Percentiles rank a stretch among this genome's conserved stretches.
Conservation (phyloP, 2,329 filamentous ascomycete genomes). For the Paecilomyces niveus region DNA sequence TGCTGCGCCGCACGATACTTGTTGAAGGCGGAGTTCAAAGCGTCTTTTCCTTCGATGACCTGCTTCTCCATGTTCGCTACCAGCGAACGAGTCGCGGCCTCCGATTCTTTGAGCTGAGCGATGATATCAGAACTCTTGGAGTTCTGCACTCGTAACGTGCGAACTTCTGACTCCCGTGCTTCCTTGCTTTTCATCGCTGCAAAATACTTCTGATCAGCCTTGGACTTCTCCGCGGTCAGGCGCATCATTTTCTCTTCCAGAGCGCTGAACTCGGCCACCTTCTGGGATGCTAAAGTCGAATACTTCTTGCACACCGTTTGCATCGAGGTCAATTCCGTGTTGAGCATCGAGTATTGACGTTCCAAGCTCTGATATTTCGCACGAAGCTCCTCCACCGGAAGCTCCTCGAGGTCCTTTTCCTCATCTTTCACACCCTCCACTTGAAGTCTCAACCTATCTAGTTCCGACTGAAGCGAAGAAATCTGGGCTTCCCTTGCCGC, state of each 20-base stretch:
- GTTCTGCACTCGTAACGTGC: conserved; percentile 73
- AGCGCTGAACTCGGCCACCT: conserved; percentile 67
- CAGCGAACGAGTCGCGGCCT: conserved; percentile 67
- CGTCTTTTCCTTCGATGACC: conserved; percentile 71
- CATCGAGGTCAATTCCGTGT: conserved; percentile 80
- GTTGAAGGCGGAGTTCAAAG: conserved; percentile 60
- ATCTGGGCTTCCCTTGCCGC: conserved; percentile 76
- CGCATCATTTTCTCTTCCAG: conserved; percentile 72
- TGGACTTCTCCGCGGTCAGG: conserved; percentile 80
- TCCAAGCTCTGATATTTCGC: conserved; percentile 67
- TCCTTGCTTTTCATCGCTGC: conserved; percentile 92
- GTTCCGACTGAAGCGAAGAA: conserved; percentile 70
- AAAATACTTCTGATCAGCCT: conserved; percentile 97
- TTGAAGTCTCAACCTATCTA: conserved; percentile 60
- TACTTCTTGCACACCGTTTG: conserved; percentile 88
- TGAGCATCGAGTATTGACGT: conserved; percentile 74
- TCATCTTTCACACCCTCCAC: conserved; percentile 41
- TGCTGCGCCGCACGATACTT: conserved; percentile 73
- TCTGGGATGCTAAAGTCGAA: conserved; percentile 75
- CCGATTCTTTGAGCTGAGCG: conserved; percentile 83
- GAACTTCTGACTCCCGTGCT: conserved; percentile 70
- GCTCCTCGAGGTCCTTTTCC: conserved; percentile 45
- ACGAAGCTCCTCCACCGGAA: conserved; percentile 65
- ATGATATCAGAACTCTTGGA: conserved; percentile 90
- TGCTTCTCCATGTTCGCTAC: conserved; percentile 88